Conservation (phyloP, 2,329 filamentous ascomycete genomes). For the Microsporum canis region DNA sequence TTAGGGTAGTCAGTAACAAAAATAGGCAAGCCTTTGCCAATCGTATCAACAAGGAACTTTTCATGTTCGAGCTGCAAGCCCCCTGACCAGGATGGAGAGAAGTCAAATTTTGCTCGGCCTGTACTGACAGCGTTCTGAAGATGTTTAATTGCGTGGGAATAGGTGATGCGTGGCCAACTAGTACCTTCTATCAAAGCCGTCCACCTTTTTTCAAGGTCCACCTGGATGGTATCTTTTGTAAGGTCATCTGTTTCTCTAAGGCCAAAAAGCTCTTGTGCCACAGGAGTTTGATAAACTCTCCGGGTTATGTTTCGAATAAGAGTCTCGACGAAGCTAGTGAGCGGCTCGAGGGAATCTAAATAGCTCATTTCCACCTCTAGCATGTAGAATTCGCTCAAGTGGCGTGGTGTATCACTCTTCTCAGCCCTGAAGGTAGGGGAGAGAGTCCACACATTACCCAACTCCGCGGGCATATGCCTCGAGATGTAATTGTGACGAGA, state of each 20-base stretch:
- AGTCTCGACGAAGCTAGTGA: slow-evolving; percentile 72
- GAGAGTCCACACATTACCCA: slow-evolving; percentile 86
- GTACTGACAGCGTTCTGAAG: slow-evolving; percentile 49
- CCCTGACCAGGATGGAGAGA: slow-evolving; percentile 56
- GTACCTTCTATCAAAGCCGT: slow-evolving; percentile 45
- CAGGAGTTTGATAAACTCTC: slow-evolving; percentile 38
- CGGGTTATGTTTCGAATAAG: slow-evolving; percentile 54
- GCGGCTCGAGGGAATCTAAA: slow-evolving; percentile 52
- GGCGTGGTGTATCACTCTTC: slow-evolving; percentile 80
- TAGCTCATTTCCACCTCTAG: slow-evolving; percentile 85
- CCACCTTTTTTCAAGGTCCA: slow-evolving; percentile 59
- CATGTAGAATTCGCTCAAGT: slow-evolving; percentile 98
- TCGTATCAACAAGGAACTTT: slow-evolving; percentile 61
- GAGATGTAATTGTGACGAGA: slow-evolving; percentile 87
- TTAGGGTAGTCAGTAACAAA: slow-evolving; percentile 93
- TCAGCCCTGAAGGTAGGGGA: slow-evolving; percentile 92
- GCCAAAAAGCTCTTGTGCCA: slow-evolving; percentile 46
- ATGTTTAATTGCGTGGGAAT: slow-evolving; percentile 61
- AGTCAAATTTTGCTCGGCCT: slow-evolving; percentile 47
- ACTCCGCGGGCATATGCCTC: slow-evolving; percentile 76
- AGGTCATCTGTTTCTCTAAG: slow-evolving; percentile 34
- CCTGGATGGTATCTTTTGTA: slow-evolving; percentile 26
- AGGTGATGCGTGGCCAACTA: slow-evolving; percentile 71
- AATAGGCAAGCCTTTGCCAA: slow-evolving; percentile 57
- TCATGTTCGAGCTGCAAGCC: slow-evolving; percentile 89